Base-by-base conservation (phyloP, 23 red algal species). In the Gracilariopsis chorda region DNA sequence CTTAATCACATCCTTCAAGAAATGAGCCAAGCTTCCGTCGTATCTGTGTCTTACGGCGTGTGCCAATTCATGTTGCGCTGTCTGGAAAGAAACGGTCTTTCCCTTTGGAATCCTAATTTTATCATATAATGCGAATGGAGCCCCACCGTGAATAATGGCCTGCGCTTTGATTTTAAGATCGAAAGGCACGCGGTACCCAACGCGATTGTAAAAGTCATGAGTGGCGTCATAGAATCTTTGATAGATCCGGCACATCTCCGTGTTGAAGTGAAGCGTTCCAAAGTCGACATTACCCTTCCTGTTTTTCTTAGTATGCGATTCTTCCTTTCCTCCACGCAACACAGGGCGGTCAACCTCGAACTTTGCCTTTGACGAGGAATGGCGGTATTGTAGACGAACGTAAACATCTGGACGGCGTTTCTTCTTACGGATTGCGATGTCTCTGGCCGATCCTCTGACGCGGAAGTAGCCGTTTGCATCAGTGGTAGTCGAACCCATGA, bases 341-440 rank as follows among this genome's bases (percentile, higher is more conserved):
- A 48, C 30, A 5, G 76, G 4, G 4, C 76, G 7, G 35, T 80
- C 52, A 4, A 80, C 76, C 30, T 80, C 76, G 19, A 80, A 80
- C 30, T 20, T 40, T 1, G 48, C 76, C 24, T 55, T 39, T 10
- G 52, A 21, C 20, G 76, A 80, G 25, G 37, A 49, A 28, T 80
- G 76, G 24, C 3, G 28, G 24, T 57, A 59, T 30, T 80, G 23
- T 3, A 53, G 1, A 24, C 76, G 48, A 20, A 80, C 55, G 76
- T 57, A 80, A 57, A 80, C 76, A 47, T 80, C 76, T 34, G 76
- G 76, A 1, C 48, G 76, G 32, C 76, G 76, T 16, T 80, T 80
- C 20, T 58, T 80, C 24, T 49, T 80, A 12, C 48, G 37, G 35
- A 80, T 80, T 3, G 76, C 48, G 1, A 80, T 48, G 20, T 80